phyloP scores from a whole-genome alignment of 495 filamentous ascomycete species.

The Neurospora tetraspora region DNA sequence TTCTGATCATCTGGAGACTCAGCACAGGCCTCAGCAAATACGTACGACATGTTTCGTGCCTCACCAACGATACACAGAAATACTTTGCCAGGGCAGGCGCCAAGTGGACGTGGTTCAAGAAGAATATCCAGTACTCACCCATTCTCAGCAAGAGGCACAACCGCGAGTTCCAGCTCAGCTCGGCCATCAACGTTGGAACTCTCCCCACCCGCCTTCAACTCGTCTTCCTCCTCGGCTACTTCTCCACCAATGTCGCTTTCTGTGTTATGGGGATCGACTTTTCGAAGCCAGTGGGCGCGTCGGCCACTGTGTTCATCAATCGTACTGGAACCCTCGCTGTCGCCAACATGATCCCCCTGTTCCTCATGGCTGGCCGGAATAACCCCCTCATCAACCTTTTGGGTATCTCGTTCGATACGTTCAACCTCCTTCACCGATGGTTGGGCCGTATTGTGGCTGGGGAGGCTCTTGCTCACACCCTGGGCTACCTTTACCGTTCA shows the following conservation, averaged over 20 bases:
- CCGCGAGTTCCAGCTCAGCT: constrained; percentile 73
- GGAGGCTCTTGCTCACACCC: constrained; percentile 52
- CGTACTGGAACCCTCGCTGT: constrained; percentile 67
- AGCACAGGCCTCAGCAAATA: constrained; percentile 51
- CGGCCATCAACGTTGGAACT: constrained; percentile 80
- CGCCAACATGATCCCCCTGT: constrained; percentile 63
- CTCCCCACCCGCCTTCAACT: constrained; percentile 80
- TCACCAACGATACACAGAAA: constrained; percentile 53
- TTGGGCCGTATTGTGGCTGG: constrained; percentile 62
- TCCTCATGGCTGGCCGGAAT: constrained; percentile 47
- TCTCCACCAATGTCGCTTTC: constrained; percentile 69
- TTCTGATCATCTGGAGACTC: constrained; percentile 37
- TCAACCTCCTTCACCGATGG: constrained; percentile 75
- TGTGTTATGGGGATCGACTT: constrained; percentile 65
- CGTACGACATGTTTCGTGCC: constrained; percentile 61
- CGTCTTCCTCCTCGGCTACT: constrained; percentile 60
- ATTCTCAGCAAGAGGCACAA: constrained; percentile 79
- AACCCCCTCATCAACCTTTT: constrained; percentile 53
- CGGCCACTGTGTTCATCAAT: constrained; percentile 46
- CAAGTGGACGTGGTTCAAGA: constrained; percentile 64
- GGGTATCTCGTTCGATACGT: constrained; percentile 63
- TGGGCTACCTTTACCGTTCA: constrained; percentile 31
- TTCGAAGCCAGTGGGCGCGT: constrained; percentile 34
- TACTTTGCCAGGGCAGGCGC: constrained; percentile 41
- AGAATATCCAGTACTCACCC: constrained; percentile 72